Base-by-base conservation (phyloP, 1,139 yeast species). In the Pichia sp. region DNA sequence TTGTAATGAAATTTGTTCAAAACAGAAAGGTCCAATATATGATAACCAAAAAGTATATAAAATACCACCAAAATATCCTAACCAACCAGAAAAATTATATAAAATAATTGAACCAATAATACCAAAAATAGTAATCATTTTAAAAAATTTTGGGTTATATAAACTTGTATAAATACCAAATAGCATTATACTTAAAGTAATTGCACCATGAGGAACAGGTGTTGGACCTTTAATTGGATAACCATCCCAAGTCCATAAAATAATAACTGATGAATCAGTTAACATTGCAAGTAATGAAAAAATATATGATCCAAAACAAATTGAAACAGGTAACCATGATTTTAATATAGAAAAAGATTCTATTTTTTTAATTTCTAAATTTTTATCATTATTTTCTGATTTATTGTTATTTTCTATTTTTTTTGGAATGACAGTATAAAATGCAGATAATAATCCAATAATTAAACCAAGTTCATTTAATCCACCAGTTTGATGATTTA, bases 161-260 rank as follows among this genome's bases (percentile, higher is more conserved):
- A 66, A 32, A 2, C 80, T 78, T 29, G 70, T 48, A 52, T 70
- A 73, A 6, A 77, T 64, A 37, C 95, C 97, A 6, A 73, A 44
- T 9, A 75, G 65, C 70, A 85, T 72, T 4, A 79, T 75, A 6
- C 70, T 65, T 50, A 87, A 71, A 31, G 87, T 79, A 26, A 84
- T 59, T 12, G 82, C 74, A 39, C 95, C 95, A 59, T 94, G 95
- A 31, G 96, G 95, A 50, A 90, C 80, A 11, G 96, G 89, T 30
- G 87, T 71, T 11, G 97, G 97, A 0, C 97, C 97, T 10, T 70
- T 69, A 20, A 87, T 70, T 39, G 96, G 96, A 62, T 73, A 92
- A 1, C 98, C 98, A 52, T 83, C 86, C 97, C 97, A 92, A 12
- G 81, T 80, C 97, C 97, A 92, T 42, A 82, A 71, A 20, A 87